Percentiles rank a stretch among this genome's conserved stretches.
Conservation (phyloP, 768 basidiomycete genomes). For the Termitomyces sp. region DNA sequence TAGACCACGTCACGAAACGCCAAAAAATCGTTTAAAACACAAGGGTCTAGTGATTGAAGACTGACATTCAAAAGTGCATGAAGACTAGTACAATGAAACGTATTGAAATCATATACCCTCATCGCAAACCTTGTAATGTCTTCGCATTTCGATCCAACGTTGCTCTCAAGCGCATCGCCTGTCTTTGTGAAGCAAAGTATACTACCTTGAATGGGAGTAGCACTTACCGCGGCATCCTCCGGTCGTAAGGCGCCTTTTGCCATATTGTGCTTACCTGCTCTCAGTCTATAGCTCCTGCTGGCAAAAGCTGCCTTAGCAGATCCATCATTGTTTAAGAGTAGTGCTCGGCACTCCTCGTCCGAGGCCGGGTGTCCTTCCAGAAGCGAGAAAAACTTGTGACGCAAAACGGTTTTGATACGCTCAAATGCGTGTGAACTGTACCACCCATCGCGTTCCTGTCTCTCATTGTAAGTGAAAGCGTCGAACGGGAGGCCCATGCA, state of each 20-base stretch:
- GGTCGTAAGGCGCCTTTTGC: conserved; percentile 79
- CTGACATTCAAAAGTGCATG: background rate
- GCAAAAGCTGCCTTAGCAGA: conserved; percentile 32
- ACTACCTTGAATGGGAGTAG: background rate
- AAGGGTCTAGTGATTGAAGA: background rate
- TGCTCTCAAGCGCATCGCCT: conserved; percentile 70
- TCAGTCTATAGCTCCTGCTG: conserved; percentile 44
- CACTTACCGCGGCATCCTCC: conserved; percentile 75
- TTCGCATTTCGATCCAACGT: conserved; percentile 52
- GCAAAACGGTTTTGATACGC: conserved; percentile 76
- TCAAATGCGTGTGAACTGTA: conserved; percentile 72
- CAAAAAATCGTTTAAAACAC: conserved; percentile 12
- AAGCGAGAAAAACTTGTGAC: conserved; percentile 80
- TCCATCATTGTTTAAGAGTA: conserved; percentile 43
- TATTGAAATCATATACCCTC: background rate
- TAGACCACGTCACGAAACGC: conserved; percentile 12
- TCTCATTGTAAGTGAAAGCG: background rate
- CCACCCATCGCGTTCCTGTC: conserved; percentile 88
- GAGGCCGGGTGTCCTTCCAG: conserved; percentile 67
- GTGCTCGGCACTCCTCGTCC: conserved; percentile 64
- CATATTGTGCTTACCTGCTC: conserved; percentile 80
- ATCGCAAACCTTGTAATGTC: conserved; percentile 25
- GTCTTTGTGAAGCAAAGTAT: background rate
- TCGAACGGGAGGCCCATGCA: no score
- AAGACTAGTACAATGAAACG: background rate